phyloP scores from a whole-genome alignment of 306 rosid species.

The Elaeagnus macrophylla region DNA sequence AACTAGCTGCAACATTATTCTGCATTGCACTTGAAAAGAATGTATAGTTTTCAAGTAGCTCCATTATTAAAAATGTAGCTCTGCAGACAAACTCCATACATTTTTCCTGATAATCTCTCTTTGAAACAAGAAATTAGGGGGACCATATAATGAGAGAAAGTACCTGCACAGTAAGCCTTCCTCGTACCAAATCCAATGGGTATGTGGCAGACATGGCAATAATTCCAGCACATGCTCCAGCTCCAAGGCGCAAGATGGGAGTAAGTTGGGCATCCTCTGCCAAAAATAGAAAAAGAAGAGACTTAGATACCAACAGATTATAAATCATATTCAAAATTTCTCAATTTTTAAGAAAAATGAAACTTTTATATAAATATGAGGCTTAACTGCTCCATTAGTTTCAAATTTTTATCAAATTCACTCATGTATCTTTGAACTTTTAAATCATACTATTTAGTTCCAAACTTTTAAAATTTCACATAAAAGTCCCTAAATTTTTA shows the following conservation, averaged over 20 bases:
- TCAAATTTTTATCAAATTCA: too few species aligned
- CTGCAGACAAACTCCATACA: neutral
- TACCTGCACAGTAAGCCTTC: slow-evolving; percentile 97
- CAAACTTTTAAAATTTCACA: too few species aligned
- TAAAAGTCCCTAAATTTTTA: too few species aligned
- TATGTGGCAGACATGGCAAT: slow-evolving; percentile 99
- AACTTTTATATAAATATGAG: too few species aligned
- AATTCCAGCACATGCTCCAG: slow-evolving; percentile 99
- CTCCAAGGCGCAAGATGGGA: slow-evolving; percentile 93
- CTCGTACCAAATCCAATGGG: slow-evolving; percentile 99
- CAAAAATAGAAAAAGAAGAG: slow-evolving; percentile 17
- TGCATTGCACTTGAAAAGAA: neutral
- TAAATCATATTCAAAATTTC: neutral
- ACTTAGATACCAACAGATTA: slow-evolving; percentile 4
- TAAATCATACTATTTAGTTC: too few species aligned
- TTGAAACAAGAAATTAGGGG: slow-evolving; percentile 7
- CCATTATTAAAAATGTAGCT: neutral
- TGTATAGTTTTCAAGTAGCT: neutral
- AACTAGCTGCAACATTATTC: too few species aligned
- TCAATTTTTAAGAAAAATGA: too few species aligned
- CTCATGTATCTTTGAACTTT: too few species aligned
- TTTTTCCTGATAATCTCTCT: neutral
- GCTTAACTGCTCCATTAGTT: too few species aligned
- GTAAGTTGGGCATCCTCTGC: slow-evolving; percentile 93
- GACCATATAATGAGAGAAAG: slow-evolving; percentile 1